Evolutionary conservation across 768 basidiomycete genomes (phyloP).

Genomic region (Cystobasidium tubakii): DNA sequence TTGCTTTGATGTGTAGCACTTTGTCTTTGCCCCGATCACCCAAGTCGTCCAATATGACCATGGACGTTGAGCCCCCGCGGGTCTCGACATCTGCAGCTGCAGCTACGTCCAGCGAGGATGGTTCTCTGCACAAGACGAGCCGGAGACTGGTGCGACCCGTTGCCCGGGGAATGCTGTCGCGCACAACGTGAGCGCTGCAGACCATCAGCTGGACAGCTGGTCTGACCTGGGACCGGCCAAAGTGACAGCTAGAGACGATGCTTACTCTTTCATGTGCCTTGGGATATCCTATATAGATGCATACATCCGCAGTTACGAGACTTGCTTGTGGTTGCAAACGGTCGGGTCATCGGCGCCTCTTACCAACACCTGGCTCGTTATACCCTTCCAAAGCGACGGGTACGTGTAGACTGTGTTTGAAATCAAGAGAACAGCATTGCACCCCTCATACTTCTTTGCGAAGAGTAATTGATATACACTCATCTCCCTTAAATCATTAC

Average conservation of each 20-base stretch:
- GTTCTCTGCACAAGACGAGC: constrained; percentile 1
- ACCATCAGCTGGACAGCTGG: background rate
- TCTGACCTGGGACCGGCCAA: no score
- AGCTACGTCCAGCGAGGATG: background rate
- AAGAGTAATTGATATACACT: no score
- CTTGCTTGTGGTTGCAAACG: constrained; percentile 12
- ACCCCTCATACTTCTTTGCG: background rate
- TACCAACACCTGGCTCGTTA: constrained; percentile 18
- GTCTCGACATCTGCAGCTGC: background rate
- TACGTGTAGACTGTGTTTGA: background rate
- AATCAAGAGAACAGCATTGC: background rate
- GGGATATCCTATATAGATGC: background rate
- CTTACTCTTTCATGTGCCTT: no score
- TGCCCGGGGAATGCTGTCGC: background rate
- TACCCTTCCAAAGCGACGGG: background rate
- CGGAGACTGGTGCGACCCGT: background rate
- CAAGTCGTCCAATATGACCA: constrained; percentile 13
- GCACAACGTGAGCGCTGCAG: constrained; percentile 3
- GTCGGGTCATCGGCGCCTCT: constrained; percentile 9
- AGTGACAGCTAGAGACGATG: no score
- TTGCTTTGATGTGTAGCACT: background rate
- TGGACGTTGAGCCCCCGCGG: background rate
- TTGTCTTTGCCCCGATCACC: background rate
- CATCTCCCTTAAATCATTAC: background rate
- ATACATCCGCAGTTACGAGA: constrained; percentile 24